phyloP scores from a whole-genome alignment of 768 basidiomycete species.

The Pisolithus albus region DNA sequence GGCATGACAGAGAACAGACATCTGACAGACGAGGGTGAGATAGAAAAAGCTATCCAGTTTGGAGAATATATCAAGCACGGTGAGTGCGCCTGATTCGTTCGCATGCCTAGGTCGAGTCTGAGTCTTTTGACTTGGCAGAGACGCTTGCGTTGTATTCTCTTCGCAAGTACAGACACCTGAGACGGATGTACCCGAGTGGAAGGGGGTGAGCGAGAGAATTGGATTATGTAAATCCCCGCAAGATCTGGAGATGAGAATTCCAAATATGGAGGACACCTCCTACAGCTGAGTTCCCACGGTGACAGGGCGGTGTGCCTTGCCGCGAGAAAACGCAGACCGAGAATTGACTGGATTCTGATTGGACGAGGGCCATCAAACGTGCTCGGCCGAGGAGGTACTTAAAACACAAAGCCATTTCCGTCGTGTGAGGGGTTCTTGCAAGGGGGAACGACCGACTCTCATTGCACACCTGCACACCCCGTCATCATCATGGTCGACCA shows the following conservation, averaged over 20 bases:
- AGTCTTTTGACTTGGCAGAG: slow-evolving; percentile 41
- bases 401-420: background rate
- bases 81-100: slow-evolving; percentile 23
- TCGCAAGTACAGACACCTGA: slow-evolving; percentile 77
- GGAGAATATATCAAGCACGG: slow-evolving; percentile 86
- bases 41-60: slow-evolving; percentile 66
- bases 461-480: too few relatives aligned
- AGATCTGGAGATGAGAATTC: background rate
- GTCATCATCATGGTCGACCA: slow-evolving; percentile 23
- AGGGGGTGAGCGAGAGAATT: background rate
- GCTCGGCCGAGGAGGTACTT: background rate
- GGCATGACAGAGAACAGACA: slow-evolving; percentile 51
- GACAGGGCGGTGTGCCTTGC: too few relatives aligned
- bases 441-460: too few relatives aligned
- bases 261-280: too few relatives aligned
- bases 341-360: background rate
- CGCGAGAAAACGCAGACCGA: too few relatives aligned
- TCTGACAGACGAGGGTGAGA: slow-evolving; percentile 61
- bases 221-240: background rate
- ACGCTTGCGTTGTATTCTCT: slow-evolving; percentile 77
- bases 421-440: background rate
- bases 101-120: background rate
- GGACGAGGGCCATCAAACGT: background rate
- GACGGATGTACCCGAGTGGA: slow-evolving; percentile 53
- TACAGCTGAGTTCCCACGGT: too few relatives aligned